Evolutionary conservation across 169 alveolate genomes (phyloP).

Genomic region (Babesia bovis): DNA sequence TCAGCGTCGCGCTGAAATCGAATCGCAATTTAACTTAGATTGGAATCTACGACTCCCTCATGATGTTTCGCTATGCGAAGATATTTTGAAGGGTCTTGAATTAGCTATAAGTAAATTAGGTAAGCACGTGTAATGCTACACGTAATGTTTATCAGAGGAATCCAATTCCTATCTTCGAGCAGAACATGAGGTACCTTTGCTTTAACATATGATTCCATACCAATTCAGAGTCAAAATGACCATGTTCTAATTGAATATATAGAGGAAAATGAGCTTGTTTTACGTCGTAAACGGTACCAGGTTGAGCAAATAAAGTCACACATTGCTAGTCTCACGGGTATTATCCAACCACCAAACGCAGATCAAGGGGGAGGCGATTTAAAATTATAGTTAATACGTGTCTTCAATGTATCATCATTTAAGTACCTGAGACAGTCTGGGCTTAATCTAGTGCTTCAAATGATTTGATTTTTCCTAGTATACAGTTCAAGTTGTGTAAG

Average conservation of each 20-base stretch:
- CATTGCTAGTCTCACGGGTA: slow-evolving; percentile 16
- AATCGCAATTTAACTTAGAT: slow-evolving; percentile 40
- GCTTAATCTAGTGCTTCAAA: too few species aligned
- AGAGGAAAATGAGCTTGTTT: slow-evolving; percentile 55
- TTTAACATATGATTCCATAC: too few species aligned
- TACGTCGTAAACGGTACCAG: slow-evolving; percentile 53
- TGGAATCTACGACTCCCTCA: slow-evolving; percentile 58
- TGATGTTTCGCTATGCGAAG: slow-evolving; percentile 41
- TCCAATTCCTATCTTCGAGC: slow-evolving; percentile 44
- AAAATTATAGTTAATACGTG: too few species aligned
- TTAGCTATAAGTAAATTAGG: slow-evolving; percentile 47
- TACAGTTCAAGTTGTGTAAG: too few species aligned
- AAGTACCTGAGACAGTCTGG: too few species aligned
- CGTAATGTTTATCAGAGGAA: slow-evolving; percentile 28
- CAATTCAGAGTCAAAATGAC: slow-evolving; percentile 30
- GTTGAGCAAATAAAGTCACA: slow-evolving; percentile 38
- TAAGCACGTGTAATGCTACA: not conserved
- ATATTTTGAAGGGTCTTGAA: slow-evolving; percentile 24
- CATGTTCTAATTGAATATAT: slow-evolving; percentile 24
- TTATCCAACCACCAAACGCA: too few species aligned
- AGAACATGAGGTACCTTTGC: slow-evolving; percentile 9
- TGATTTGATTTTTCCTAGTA: too few species aligned
- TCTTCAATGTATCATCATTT: too few species aligned
- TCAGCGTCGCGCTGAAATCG: slow-evolving; percentile 35
- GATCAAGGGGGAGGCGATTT: too few species aligned